phyloP scores from a whole-genome alignment of 1,139 yeast genomes.

The Yamadazyma blattariae region DNA sequence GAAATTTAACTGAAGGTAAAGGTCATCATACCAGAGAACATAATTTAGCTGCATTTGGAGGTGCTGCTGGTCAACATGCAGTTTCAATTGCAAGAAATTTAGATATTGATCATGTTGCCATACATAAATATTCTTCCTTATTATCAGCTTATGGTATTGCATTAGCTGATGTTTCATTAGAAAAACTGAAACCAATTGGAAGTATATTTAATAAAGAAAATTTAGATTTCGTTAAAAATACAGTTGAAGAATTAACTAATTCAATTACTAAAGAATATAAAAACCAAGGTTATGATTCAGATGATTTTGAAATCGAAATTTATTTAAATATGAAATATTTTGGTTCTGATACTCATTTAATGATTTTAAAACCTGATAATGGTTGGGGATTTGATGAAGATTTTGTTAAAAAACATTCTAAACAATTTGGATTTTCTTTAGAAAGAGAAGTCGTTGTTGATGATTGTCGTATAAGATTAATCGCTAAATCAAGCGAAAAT shows the following conservation, averaged over 20 bases:
- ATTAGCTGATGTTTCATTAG: conserved; percentile 18
- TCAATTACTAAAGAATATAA: conserved; percentile 29
- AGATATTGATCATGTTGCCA: conserved; percentile 17
- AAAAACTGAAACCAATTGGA: conserved; percentile 18
- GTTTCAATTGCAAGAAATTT: conserved; percentile 18
- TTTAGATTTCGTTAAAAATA: conserved; percentile 9
- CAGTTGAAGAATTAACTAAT: conserved; percentile 8
- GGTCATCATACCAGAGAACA: conserved; percentile 21
- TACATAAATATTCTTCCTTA: conserved; percentile 20
- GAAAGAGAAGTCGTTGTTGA: conserved; percentile 58
- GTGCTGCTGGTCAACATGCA: conserved; percentile 24
- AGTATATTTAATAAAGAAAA: conserved; percentile 12
- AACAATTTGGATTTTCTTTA: conserved; percentile 66
- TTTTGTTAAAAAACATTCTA: conserved; percentile 51
- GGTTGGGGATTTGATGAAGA: conserved; percentile 24
- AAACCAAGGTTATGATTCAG: conserved; percentile 17
- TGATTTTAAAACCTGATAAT: conserved; percentile 19
- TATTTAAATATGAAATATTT: conserved; percentile 22
- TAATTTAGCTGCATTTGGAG: conserved; percentile 21
- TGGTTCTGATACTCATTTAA: conserved; percentile 20
- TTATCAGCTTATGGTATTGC: conserved; percentile 22
- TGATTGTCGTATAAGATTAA: conserved; percentile 62
- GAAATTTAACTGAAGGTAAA: conserved; percentile 20
- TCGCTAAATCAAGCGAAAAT: conserved; percentile 33
- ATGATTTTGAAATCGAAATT: conserved; percentile 11